Evolutionary conservation across 192 early-diverging fungal genomes (phyloP), one percentile per base, ranked within the genome.

Genomic region (Coemansia sp.): DNA sequence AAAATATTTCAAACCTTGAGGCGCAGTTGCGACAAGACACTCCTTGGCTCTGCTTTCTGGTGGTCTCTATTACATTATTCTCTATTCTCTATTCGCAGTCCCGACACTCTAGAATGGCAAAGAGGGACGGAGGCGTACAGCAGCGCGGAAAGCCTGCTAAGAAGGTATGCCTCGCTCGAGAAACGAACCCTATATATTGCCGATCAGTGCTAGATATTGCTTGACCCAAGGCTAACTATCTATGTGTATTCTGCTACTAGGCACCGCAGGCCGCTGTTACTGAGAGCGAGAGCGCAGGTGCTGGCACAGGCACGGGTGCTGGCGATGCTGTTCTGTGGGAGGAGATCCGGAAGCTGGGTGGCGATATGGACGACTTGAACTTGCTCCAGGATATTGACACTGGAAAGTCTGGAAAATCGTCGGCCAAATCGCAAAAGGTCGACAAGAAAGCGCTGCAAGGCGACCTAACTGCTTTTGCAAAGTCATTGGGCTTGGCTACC

Each of bases 281-380:
- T 7, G 51, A 14, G 24, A 33, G 24, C 24, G 26, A 26, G 13
- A 14, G 5, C 0, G 26, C 14, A 28, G 6, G 14, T 5, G 14
- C 24, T 2, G 51, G 5, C 0, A 14, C 14, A 28, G 6, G 14
- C 13, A 14, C 24, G 0, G 51, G 23, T 7, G 9, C 48, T 21
- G 48, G 51, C 28, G 51, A 55, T 14, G 51, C 51, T 24, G 51
- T 55, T 55, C 78, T 90, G 51, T 78, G 87, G 67, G 71, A 71
- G 21, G 87, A 90, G 79, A 90, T 90, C 62, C 76, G 85, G 59
- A 82, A 79, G 59, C 71, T 90, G n/a, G 89, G 89, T 43, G 89
- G 89, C 16, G 71, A 74, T 48, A 69, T 72, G 63, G 73, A 70
- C 14, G 89, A 90, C 53, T 62, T 88, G 59, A 82, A 84, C 42